Evolutionary conservation across 1,139 yeast genomes (phyloP).

Genomic region (Diutina neorugosa): DNA sequence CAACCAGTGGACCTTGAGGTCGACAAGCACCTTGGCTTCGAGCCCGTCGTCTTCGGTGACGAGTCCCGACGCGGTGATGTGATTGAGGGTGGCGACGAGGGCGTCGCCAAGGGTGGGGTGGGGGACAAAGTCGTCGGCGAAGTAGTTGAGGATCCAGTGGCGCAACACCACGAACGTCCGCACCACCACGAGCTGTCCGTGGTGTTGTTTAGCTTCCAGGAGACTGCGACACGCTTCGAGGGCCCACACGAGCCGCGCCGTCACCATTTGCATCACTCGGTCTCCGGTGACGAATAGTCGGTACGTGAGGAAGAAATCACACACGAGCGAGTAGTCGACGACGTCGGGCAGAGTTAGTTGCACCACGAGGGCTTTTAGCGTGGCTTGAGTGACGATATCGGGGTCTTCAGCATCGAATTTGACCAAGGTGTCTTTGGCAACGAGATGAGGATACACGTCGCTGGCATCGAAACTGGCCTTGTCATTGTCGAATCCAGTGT

Average conservation of each 20-base stretch:
- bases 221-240: constrained; percentile 33
- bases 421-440: not conserved
- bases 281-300: constrained; percentile 53
- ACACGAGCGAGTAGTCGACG: constrained; percentile 63
- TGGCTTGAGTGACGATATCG: constrained; percentile 12
- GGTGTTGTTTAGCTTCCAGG: constrained; percentile 16
- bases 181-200: constrained; percentile 59
- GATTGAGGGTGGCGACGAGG: constrained; percentile 40
- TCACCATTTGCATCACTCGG: constrained; percentile 46
- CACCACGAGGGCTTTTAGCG: constrained; percentile 46
- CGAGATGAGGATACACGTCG: not conserved
- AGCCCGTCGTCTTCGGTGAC: constrained; percentile 15
- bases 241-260: constrained; percentile 67
- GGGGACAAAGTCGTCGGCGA: constrained; percentile 52
- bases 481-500: not conserved
- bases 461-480: not conserved
- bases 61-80: constrained; percentile 22
- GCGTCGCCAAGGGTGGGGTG: constrained; percentile 32
- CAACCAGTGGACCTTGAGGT: constrained; percentile 32
- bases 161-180: constrained; percentile 80
- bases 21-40: constrained; percentile 32
- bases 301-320: constrained; percentile 81
- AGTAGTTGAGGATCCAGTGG: constrained; percentile 80
- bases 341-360: constrained; percentile 70
- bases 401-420: not conserved